Base-by-base conservation (phyloP, 805 yeast genomes). In the Hanseniaspora lindneri region DNA sequence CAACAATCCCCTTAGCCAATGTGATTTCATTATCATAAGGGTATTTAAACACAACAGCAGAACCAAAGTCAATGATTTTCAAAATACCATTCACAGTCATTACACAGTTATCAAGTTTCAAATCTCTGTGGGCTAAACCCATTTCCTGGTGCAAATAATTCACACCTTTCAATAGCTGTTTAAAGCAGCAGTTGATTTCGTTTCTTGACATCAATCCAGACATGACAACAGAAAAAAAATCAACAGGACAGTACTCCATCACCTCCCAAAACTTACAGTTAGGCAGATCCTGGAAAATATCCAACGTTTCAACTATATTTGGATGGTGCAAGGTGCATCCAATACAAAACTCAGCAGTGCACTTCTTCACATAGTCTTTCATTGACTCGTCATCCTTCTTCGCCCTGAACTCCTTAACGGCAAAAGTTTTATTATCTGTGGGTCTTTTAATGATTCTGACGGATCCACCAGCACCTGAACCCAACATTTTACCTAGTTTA, bases 401-500 rank as follows among this genome's bases (percentile, higher is more conserved):
- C 13, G 84, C 75, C 56, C 89, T 73, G 58, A 83, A 83, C 62
- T 83, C 89, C 59, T 83, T 83, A 16, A 83, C 92, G 1, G 94
- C 94, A 67, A 83, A 83, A 0, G 83, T 75, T 32, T 74, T 74
- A 56, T 76, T 75, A 62, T 83, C 89, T 34, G 76, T 66, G 37
- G 82, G 80, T 56, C 89, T 73, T 8, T 73, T 73, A 21, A 83
- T 71, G 39, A 83, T 66, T 55, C 83, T 71, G n/a, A 83, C 94
- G 1, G 87, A 76, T 6, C 94, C 94, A 42, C 94, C 94, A 11
- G 92, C 94, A 50, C 94, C 94, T 1, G 86, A 77, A 16, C 94
- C 94, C 41, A 83, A 63, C 51, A 79, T 73, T 59, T 80, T 80
- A 43, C 89, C 88, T 53, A 80, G 62, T 54, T 76, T 79, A 49